Base-by-base conservation (phyloP, 2,329 filamentous ascomycete species). In the Escovopsis weberi region DNA sequence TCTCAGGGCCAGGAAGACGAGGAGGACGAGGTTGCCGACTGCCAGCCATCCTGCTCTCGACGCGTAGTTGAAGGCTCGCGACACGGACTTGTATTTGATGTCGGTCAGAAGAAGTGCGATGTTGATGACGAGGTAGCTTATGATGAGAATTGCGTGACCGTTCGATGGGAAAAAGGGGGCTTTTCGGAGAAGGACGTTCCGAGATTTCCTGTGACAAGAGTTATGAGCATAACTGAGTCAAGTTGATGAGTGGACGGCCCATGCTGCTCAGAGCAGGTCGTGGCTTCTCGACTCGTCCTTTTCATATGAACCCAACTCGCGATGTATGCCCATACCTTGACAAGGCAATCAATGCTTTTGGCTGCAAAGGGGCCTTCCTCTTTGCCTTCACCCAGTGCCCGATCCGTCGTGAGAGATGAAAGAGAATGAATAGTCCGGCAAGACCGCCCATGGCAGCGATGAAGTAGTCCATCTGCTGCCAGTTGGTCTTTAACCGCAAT, bases 1-100 rank as follows among this genome's bases (percentile, higher is more conserved):
- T 50, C 76, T 77, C 36, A 78, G 59, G 1, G 68, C 63, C 12
- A 79, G 58, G 39, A 77, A 69, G 11, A 75, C 59, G 11, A 74
- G 62, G 12, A 79, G 56, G 11, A 62, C 56, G 28, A 75, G 53
- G 49, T 78, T 78, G 10, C 47, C 52, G 12, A 65, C 48, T 1
- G 59, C 53, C 44, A 67, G 53, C 64, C 64, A 67, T 44, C 56
- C 64, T 12, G 60, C 52, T 35, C 64, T 52, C 19, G 63, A 56
- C 2, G 57, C 60, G n/a, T 66, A 37, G 41, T 63, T 65, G 19
- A 55, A 52, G 26, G 53, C 45, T 26, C 57, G 44, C 0, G 51
- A 38, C 48, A 62, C 47, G 19, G 51, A 55, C 10, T 50, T 45
- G 38, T 56, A 54, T 42, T 63, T 53, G n/a, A 60, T 45, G 42